Conservation (phyloP, 139 green algal species). For the Chlorella vulgaris region DNA sequence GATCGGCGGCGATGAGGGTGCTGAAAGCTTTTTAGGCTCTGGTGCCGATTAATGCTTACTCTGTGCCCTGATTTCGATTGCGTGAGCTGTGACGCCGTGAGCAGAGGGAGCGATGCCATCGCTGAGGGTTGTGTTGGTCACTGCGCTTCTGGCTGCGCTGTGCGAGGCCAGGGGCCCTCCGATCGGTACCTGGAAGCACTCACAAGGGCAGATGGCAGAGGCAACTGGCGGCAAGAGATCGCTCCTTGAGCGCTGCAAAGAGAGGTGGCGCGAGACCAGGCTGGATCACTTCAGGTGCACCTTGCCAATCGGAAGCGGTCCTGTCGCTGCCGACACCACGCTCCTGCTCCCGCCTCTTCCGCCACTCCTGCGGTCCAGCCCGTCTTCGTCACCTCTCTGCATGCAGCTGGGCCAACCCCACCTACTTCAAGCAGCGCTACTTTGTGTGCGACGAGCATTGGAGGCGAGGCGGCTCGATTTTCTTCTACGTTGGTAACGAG, state of each 20-base stretch:
- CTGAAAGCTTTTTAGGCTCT: not conserved
- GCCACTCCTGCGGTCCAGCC: not conserved
- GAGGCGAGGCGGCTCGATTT: slow-evolving; percentile 69
- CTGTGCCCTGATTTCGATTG: not conserved
- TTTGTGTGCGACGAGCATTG: slow-evolving; percentile 81
- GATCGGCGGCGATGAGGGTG: not conserved
- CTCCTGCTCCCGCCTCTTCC: not conserved
- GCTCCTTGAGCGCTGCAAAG: slow-evolving; percentile 13
- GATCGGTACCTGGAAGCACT: not conserved
- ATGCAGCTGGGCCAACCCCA: slow-evolving; percentile 13
- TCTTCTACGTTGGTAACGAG: slow-evolving; percentile 92
- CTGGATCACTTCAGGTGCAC: slow-evolving; percentile 40
- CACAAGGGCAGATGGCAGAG: not conserved
- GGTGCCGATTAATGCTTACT: not conserved
- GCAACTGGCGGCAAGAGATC: too few relatives aligned
- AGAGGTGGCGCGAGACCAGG: slow-evolving; percentile 11
- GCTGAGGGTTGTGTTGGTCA: not conserved
- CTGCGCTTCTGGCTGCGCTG: not conserved
- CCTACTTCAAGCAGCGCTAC: slow-evolving; percentile 78
- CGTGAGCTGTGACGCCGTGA: not conserved
- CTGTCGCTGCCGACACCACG: not conserved
- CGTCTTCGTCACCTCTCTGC: not conserved
- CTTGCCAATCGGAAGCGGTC: not conserved
- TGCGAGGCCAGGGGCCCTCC: not conserved
- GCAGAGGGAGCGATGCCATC: not conserved